These are phyloP conservation scores for Bolboschoenoplectus hybrid DNA, from an alignment of 202 grass and related monocot species.

Conservation along the genomic window DNA sequence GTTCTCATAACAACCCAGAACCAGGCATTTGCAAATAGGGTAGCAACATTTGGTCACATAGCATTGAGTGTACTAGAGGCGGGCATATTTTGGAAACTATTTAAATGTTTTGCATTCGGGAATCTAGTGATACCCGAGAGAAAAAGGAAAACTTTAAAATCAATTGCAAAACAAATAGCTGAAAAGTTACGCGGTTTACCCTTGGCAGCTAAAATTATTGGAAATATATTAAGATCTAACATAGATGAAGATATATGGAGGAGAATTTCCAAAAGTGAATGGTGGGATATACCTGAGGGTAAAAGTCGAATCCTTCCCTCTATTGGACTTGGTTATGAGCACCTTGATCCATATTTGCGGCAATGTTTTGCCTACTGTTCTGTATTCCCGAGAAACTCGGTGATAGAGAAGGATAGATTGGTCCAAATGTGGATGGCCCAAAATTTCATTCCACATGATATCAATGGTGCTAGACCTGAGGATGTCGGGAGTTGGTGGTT, in stretches of 20 bases:
- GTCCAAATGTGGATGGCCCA: constrained; percentile 51
- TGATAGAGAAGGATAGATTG: constrained; percentile 49
- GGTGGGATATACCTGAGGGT: constrained; percentile 40
- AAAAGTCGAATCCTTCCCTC: constrained; percentile 37
- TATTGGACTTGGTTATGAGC: constrained; percentile 44
- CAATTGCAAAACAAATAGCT: constrained; percentile 43
- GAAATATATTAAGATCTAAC: constrained; percentile 32
- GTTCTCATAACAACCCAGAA: constrained; percentile 65
- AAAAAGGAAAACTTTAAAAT: constrained; percentile 29
- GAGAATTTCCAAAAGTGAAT: constrained; percentile 41
- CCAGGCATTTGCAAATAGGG: neutral
- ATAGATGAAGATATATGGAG: constrained; percentile 39
- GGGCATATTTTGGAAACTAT: constrained; percentile 42
- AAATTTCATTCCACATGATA: constrained; percentile 46
- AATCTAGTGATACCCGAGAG: constrained; percentile 22
- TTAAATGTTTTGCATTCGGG: constrained; percentile 42
- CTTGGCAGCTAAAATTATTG: constrained; percentile 46
- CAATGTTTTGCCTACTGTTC: constrained; percentile 56
- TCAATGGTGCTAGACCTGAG: constrained; percentile 27
- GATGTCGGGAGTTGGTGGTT: constrained; percentile 48
- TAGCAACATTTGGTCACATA: constrained; percentile 36
- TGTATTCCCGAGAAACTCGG: constrained; percentile 58
- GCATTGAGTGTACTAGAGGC: constrained; percentile 34
- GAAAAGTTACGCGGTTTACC: constrained; percentile 47
- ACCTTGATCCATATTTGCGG: constrained; percentile 15